These are phyloP conservation scores for Plasmodium billcollinsi DNA, from an alignment of 169 alveolate species.

Conservation along the genomic window DNA sequence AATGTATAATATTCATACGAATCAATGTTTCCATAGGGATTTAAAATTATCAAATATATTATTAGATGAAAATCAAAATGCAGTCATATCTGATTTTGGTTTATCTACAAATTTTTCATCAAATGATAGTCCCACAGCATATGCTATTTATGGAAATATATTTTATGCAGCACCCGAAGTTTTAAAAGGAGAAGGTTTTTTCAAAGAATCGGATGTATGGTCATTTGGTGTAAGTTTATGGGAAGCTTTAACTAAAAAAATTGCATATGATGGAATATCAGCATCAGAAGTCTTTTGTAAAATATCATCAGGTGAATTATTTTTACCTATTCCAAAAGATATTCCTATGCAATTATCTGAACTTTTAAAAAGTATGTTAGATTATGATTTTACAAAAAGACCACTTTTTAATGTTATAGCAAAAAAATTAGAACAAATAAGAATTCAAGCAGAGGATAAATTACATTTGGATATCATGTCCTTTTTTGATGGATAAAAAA, in stretches of 20 bases:
- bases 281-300: constrained; percentile 76
- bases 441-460: constrained; percentile 29
- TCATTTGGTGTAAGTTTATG: constrained; percentile 80
- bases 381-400: constrained; percentile 68
- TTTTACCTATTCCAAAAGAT: constrained; percentile 69
- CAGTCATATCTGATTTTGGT: constrained; percentile 82
- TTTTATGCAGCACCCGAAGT: constrained; percentile 86
- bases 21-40: constrained; percentile 74
- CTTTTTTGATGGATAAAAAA: constrained; percentile 46
- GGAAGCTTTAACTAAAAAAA: constrained; percentile 77
- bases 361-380: constrained; percentile 42
- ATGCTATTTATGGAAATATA: constrained; percentile 80
- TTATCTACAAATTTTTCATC: constrained; percentile 76
- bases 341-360: constrained; percentile 49
- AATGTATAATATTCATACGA: constrained; percentile 78
- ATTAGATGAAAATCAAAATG: constrained; percentile 69
- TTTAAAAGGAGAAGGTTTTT: constrained; percentile 82
- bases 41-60: constrained; percentile 59
- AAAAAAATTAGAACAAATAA: constrained; percentile 32
- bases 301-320: constrained; percentile 58
- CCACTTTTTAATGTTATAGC: constrained; percentile 72
- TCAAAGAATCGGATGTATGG: constrained; percentile 84
- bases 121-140: constrained; percentile 79
- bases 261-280: constrained; percentile 80
- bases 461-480: constrained; percentile 56